These are phyloP conservation scores for Rhodotorula sp. DNA, from an alignment of 1,284 basidiomycete species.

Conservation along the genomic window DNA sequence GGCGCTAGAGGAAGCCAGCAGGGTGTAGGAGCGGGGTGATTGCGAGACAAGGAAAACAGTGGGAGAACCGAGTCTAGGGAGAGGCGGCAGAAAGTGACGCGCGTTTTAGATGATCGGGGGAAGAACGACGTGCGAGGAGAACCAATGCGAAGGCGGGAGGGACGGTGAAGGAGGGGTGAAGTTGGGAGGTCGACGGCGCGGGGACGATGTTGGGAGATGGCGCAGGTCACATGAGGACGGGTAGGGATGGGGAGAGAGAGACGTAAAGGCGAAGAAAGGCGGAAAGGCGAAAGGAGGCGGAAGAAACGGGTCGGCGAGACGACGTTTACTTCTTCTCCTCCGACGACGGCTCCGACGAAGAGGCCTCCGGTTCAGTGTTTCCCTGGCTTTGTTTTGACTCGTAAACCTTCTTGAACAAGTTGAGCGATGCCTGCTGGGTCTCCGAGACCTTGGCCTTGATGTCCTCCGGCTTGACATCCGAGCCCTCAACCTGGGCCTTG, in stretches of 20 bases:
- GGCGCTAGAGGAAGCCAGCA: background rate
- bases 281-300: background rate
- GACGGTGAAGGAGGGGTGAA: background rate
- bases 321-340: conserved; percentile 49
- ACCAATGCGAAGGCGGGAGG: conserved; percentile 3
- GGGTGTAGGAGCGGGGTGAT: background rate
- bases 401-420: conserved; percentile 98
- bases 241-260: background rate
- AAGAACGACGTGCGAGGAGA: conserved; percentile 13
- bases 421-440: conserved; percentile 93
- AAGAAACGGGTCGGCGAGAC: background rate
- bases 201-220: background rate
- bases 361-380: conserved; percentile 44
- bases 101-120: background rate
- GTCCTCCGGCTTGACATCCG: conserved; percentile 71
- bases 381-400: conserved; percentile 74
- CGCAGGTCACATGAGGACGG: background rate
- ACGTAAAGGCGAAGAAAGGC: background rate
- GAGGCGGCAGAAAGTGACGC: background rate
- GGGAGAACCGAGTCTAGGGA: background rate
- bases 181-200: background rate
- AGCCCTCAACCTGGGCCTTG: conserved; percentile 87
- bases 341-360: conserved; percentile 23
- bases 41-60: background rate
- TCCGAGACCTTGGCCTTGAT: conserved; percentile 93